Evolutionary conservation across 2,329 filamentous ascomycete genomes (phyloP).

Genomic region (Epichloe hybrida): DNA sequence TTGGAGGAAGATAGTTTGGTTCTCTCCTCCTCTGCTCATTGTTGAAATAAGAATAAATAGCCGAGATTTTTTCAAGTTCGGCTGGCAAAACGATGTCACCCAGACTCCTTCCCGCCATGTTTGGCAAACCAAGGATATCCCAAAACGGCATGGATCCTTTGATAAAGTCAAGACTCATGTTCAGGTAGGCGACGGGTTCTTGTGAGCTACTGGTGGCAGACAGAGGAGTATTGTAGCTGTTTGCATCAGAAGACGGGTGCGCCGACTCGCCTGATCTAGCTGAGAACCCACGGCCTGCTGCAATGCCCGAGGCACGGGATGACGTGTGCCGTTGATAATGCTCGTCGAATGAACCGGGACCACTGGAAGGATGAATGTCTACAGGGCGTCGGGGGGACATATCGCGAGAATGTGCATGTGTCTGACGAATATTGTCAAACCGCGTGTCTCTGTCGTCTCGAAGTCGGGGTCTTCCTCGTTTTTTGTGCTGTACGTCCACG

Average conservation of each 20-base stretch:
- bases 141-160: constrained; percentile 42
- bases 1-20: constrained; percentile 50
- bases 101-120: constrained; percentile 35
- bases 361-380: constrained; percentile 35
- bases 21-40: constrained; percentile 44
- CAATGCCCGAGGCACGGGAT: constrained; percentile 42
- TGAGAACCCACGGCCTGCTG: constrained; percentile 32
- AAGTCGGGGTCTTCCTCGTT: constrained; percentile 63
- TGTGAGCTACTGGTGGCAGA: constrained; percentile 21
- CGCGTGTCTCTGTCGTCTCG: constrained; percentile 55
- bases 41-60: constrained; percentile 38
- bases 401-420: constrained; percentile 29
- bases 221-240: neutral
- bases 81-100: constrained; percentile 36
- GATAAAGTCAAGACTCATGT: constrained; percentile 42
- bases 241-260: neutral
- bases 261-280: constrained; percentile 37
- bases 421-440: constrained; percentile 36
- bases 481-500: constrained; percentile 81
- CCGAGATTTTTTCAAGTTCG: constrained; percentile 39
- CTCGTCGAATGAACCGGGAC: constrained; percentile 31
- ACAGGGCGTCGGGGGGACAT: constrained; percentile 34
- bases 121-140: constrained; percentile 38
- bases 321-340: constrained; percentile 31
- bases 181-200: constrained; percentile 44